These are phyloP conservation scores for Hypoxylon sp. DNA, from an alignment of 2,329 filamentous ascomycete genomes.

Conservation along the genomic window DNA sequence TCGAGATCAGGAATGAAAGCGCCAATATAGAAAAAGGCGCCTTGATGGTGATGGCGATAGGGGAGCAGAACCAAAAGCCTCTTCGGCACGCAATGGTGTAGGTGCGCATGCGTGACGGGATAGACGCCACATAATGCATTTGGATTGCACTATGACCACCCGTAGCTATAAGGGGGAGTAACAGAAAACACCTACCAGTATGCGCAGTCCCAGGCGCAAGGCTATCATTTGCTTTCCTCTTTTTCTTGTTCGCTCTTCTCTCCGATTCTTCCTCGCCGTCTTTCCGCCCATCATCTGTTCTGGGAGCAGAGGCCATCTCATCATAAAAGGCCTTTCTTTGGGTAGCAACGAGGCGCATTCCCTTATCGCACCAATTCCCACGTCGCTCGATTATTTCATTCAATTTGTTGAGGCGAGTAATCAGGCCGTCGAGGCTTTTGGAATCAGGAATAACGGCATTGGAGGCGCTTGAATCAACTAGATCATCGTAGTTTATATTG, in stretches of 20 bases:
- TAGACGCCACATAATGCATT: neutral
- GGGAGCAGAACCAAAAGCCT: neutral
- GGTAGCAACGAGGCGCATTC: slow-evolving; percentile 78
- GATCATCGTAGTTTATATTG: slow-evolving; percentile 76
- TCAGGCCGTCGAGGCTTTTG: slow-evolving; percentile 74
- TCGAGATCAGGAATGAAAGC: neutral
- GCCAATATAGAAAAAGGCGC: neutral
- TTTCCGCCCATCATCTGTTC: slow-evolving; percentile 66
- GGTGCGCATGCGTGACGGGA: neutral
- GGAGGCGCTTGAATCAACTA: slow-evolving; percentile 74
- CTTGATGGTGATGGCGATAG: neutral
- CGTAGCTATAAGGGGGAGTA: neutral
- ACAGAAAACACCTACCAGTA: slow-evolving; percentile 46
- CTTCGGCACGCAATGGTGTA: neutral
- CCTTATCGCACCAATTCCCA: slow-evolving; percentile 77
- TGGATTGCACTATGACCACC: neutral
- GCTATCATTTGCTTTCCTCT: slow-evolving; percentile 78
- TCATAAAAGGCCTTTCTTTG: slow-evolving; percentile 74
- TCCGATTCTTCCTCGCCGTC: slow-evolving; percentile 65
- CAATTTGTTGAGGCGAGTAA: slow-evolving; percentile 74
- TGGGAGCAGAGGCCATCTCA: slow-evolving; percentile 62
- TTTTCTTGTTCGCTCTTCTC: slow-evolving; percentile 78
- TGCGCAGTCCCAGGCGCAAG: slow-evolving; percentile 68
- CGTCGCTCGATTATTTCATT: slow-evolving; percentile 77
- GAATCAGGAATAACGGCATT: slow-evolving; percentile 73